phyloP scores from a whole-genome alignment of 495 filamentous ascomycete species.

The Tuber borchii region DNA sequence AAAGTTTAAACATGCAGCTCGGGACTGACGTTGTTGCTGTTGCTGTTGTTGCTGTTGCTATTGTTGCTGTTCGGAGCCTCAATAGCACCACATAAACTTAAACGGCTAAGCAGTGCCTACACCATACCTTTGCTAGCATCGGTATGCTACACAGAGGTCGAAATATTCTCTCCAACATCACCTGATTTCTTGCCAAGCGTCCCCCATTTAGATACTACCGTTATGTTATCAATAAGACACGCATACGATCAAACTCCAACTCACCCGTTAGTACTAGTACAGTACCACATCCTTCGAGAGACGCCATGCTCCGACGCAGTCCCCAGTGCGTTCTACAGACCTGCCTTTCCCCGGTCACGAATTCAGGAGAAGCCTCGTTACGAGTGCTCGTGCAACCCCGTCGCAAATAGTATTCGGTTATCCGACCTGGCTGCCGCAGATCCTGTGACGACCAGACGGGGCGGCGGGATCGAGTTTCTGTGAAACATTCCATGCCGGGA shows the following conservation, averaged over 20 bases:
- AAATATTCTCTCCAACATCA: neutral
- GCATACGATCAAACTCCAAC: neutral
- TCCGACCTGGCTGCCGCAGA: neutral
- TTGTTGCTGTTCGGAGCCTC: neutral
- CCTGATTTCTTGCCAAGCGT: neutral
- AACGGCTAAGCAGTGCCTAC: neutral
- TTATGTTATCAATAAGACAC: neutral
- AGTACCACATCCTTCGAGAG: neutral
- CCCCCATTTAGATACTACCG: too few species aligned
- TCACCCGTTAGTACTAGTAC: too few species aligned
- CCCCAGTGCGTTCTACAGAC: neutral
- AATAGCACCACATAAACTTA: neutral
- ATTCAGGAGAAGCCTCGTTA: neutral
- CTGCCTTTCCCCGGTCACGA: neutral
- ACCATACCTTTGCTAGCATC: neutral
- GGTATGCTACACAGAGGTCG: neutral
- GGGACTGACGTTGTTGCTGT: neutral
- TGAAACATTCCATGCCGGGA: neutral
- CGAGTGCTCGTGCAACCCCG: neutral
- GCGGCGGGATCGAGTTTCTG: neutral
- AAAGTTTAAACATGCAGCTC: neutral
- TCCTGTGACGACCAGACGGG: neutral
- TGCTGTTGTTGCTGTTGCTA: neutral
- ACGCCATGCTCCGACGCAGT: neutral
- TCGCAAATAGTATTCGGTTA: neutral